phyloP scores from a whole-genome alignment of 1,284 basidiomycete species.

The Apiotrichum siamense region DNA sequence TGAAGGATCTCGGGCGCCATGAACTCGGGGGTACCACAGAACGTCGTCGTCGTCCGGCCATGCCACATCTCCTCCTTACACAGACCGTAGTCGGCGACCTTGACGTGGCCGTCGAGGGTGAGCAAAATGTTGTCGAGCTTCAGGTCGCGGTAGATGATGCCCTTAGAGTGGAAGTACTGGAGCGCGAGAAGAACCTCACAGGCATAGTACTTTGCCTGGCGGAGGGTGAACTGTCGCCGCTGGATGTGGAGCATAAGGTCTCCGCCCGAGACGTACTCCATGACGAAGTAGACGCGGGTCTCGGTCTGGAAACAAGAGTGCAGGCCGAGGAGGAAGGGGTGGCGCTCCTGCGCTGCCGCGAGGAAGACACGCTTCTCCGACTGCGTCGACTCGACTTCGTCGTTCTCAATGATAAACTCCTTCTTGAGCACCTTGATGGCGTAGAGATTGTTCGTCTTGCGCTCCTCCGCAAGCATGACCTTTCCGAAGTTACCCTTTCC shows the following conservation, averaged over 20 bases:
- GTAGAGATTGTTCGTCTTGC: constrained; percentile 77
- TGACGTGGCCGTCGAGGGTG: constrained; percentile 95
- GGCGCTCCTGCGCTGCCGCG: constrained; percentile 88
- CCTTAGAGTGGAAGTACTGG: constrained; percentile 97
- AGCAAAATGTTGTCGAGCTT: constrained; percentile 98
- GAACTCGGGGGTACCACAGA: constrained; percentile 99
- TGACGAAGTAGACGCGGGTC: constrained; percentile 84
- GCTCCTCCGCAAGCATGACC: constrained; percentile 99
- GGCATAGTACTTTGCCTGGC: constrained; percentile 95
- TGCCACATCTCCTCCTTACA: constrained; percentile 99
- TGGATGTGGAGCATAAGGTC: constrained; percentile 79
- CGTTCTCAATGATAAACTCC: constrained; percentile 99
- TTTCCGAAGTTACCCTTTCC: constrained; percentile 99
- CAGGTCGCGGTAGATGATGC: constrained; percentile 89
- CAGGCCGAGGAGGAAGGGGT: constrained; percentile 93
- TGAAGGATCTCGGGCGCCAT: constrained; percentile 99
- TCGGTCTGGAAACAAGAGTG: constrained; percentile 99
- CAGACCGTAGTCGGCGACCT: constrained; percentile 97
- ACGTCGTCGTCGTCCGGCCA: constrained; percentile 95
- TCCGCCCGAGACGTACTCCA: constrained; percentile 71
- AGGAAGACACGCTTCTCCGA: constrained; percentile 99
- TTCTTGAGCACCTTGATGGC: constrained; percentile 99
- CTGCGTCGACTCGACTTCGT: constrained; percentile 98
- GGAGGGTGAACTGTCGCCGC: constrained; percentile 69
- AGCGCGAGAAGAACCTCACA: constrained; percentile 94